Base-by-base conservation (phyloP, 169 alveolate genomes). In the Plasmodium falciparum region DNA sequence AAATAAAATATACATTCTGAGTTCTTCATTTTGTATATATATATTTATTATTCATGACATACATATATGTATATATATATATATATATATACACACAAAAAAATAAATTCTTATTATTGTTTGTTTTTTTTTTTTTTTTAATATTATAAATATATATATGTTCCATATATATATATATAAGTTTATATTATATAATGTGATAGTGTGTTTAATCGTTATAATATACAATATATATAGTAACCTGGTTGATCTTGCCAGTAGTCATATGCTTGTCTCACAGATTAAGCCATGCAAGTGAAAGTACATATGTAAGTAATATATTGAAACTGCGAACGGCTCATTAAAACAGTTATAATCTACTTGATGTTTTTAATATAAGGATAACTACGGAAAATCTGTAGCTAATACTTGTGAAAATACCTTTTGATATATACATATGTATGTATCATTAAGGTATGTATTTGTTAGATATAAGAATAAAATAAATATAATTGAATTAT, bases 201-300 rank as follows among this genome's bases (percentile, higher is more conserved):
- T n/a, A n/a, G n/a, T n/a, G n/a, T n/a, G n/a, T n/a, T n/a, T n/a
- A n/a, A n/a, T n/a, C n/a, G n/a, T n/a, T n/a, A n/a, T n/a, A n/a
- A n/a, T n/a, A n/a, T n/a, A n/a, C n/a, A n/a, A 9, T 22, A 59
- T 74, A 59, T 50, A 91, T 96, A 95, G 96, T 93, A 95, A 96
- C 97, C 98, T 97, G 99, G 98, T 97, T 97, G 98, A 97, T 97
- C 98, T 98, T 96, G 98, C 99, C 98, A 97, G 98, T 96, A 96
- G 96, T 97, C 98, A 96, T 95, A 96, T 95, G 98, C 98, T 97
- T 97, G 98, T 97, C 98, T 96, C 97, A 96, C 95, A 95, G 97
- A 94, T 93, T 95, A 96, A 95, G 97, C 97, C 98, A 96, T 95
- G 99, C 99, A 97, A 96, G 98, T 97, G 98, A 96, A 96, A 89